Conservation (phyloP, 2,329 filamentous ascomycete genomes). For the Colletotrichum phormii region DNA sequence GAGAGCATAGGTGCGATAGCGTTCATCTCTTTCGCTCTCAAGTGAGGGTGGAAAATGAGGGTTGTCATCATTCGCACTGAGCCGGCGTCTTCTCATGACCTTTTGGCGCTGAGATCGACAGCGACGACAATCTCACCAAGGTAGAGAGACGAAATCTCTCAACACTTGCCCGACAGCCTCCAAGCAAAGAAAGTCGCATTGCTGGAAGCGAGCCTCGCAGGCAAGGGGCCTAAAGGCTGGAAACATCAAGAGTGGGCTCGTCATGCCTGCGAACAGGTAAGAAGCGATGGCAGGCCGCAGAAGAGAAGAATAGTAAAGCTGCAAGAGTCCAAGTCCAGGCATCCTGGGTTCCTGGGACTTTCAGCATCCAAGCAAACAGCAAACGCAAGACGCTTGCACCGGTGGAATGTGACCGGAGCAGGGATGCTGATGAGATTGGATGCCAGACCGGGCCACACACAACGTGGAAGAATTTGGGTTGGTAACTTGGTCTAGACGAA, state of each 20-base stretch:
- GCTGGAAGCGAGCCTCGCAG: too few relatives aligned
- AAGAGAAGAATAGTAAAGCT: not conserved
- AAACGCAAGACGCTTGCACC: slow-evolving; percentile 16
- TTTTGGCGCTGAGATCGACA: not conserved
- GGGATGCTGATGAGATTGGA: slow-evolving; percentile 31
- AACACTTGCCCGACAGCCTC: too few relatives aligned
- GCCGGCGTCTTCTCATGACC: not conserved
- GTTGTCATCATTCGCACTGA: not conserved
- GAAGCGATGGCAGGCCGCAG: not conserved
- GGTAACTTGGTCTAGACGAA: slow-evolving; percentile 25
- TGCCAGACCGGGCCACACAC: slow-evolving; percentile 18
- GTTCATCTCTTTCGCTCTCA: not conserved
- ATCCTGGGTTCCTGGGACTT: not conserved
- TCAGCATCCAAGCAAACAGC: slow-evolving; percentile 14
- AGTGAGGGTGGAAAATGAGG: not conserved
- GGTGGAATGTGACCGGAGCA: slow-evolving; percentile 28
- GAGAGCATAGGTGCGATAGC: not conserved
- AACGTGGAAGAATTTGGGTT: slow-evolving; percentile 21
- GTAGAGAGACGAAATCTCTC: too few relatives aligned
- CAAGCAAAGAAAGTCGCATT: too few relatives aligned
- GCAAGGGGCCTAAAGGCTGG: too few relatives aligned
- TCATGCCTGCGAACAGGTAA: not conserved
- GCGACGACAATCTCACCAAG: not conserved
- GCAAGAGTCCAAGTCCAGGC: not conserved
- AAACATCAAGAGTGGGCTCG: not conserved